These are phyloP conservation scores for Raffaelea arxii DNA, from an alignment of 2,329 filamentous ascomycete genomes.

Conservation along the genomic window DNA sequence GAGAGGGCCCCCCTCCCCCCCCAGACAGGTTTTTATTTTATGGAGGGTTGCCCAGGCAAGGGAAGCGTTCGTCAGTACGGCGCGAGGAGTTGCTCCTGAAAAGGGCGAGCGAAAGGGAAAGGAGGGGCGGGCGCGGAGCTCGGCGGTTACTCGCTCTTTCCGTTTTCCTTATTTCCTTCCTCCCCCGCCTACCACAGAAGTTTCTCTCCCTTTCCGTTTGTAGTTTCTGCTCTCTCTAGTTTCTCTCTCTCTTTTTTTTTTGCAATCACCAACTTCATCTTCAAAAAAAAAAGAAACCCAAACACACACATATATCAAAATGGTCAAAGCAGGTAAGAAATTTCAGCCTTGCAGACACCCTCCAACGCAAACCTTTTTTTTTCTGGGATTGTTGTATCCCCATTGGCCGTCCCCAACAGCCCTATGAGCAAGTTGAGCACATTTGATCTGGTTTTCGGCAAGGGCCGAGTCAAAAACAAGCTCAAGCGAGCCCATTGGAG, in stretches of 20 bases:
- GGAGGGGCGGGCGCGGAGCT: too few relatives aligned
- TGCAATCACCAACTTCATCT: conserved; percentile 11
- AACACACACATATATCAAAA: conserved; percentile 49
- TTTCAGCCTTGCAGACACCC: not conserved
- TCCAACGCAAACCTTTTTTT: not conserved
- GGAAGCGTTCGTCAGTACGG: too few relatives aligned
- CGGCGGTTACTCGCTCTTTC: too few relatives aligned
- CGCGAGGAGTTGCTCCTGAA: too few relatives aligned
- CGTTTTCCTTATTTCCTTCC: too few relatives aligned
- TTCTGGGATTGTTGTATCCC: not conserved
- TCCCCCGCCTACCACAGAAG: too few relatives aligned
- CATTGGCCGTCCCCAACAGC: not conserved
- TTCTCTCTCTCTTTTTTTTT: not conserved
- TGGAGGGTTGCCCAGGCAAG: too few relatives aligned
- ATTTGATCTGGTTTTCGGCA: not conserved
- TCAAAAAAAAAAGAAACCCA: conserved; percentile 18
- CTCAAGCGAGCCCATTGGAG: not conserved
- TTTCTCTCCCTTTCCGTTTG: too few relatives aligned
- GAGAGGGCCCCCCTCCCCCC: too few relatives aligned
- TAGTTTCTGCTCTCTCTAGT: not conserved
- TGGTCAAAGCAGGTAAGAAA: conserved; percentile 93
- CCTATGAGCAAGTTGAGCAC: not conserved
- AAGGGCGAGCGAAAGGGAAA: too few relatives aligned
- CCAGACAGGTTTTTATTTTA: too few relatives aligned
- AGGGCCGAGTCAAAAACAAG: not conserved